Evolutionary conservation across 768 basidiomycete genomes (phyloP).

Genomic region (Tulasnella sp.): DNA sequence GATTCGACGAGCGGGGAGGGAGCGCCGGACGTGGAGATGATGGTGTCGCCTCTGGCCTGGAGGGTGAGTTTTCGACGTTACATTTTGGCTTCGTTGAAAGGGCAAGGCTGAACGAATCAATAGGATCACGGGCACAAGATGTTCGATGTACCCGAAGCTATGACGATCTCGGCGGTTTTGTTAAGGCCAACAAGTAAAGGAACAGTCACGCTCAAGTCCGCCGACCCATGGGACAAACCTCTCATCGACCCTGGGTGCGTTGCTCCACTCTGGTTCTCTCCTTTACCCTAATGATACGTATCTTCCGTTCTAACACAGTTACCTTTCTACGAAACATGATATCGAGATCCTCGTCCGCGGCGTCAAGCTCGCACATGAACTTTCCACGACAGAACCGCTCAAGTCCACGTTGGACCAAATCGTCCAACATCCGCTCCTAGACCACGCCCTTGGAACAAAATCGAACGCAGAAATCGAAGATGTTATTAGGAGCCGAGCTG

Average conservation of each 20-base stretch:
- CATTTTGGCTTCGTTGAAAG: not conserved
- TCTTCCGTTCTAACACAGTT: not conserved
- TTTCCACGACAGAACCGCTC: slow-evolving; percentile 19
- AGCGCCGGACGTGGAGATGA: slow-evolving; percentile 35
- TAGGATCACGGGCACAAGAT: slow-evolving; percentile 1
- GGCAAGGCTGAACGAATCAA: not conserved
- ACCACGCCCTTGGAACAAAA: slow-evolving; percentile 46
- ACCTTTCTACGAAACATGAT: not conserved
- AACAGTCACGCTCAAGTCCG: not conserved
- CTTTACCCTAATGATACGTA: not conserved
- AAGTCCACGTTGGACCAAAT: slow-evolving; percentile 45
- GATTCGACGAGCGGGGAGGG: slow-evolving; percentile 31
- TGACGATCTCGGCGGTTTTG: not conserved
- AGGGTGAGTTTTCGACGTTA: not conserved
- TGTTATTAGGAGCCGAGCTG: slow-evolving; percentile 44
- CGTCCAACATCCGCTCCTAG: slow-evolving; percentile 48
- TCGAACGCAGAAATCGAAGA: slow-evolving; percentile 46
- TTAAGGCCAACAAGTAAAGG: not conserved
- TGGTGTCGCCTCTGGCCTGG: slow-evolving; percentile 20
- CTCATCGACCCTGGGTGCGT: not conserved
- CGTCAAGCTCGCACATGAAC: not conserved
- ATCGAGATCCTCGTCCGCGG: slow-evolving; percentile 21
- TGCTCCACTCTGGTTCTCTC: not conserved
- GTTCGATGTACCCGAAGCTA: not conserved
- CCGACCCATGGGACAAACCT: not conserved